Evolutionary conservation across 139 green algal genomes (phyloP), one percentile per base, ranked within the genome.

Genomic region (Volvox africanus): DNA sequence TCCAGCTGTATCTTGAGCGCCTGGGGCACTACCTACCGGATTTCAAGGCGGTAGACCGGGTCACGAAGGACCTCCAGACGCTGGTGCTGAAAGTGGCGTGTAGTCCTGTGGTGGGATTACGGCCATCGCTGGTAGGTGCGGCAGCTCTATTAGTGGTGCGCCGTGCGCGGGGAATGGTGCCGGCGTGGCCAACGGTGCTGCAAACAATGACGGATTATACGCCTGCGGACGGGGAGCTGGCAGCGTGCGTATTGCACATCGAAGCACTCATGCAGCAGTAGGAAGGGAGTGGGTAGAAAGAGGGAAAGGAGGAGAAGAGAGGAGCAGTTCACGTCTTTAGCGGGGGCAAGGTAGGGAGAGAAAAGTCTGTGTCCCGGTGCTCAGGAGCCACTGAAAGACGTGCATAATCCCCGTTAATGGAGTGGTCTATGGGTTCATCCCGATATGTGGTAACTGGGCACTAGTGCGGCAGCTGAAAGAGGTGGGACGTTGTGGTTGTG

Each of bases 1-100:
- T 98, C 50, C 95, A 97, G 92, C 95, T 98, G 30, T 98, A 96
- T 92, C 87, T 98, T 76, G 96, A 98, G 92, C 92, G 97, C 55
- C 92, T 98, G 86, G 97, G 97, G 24, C 87, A 93, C 88, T 93
- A 96, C 88, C 71, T 93, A 86, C 86, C 90, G 71, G 86, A 90
- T 35, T 92, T 92, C 93, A 92, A 92, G 82, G 76, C 85, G 22
- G 75, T 78, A 24, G 89, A 92, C 78, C 76, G 90, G 14, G 87
- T 86, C 55, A 75, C 75, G 30, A 88, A 89, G 65, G 92, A 86
- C 86, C 86, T 93, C 44, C 71, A 92, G 24, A 80, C 82, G 30
- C 82, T 94, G 75, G 81, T 95, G 86, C 84, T 86, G 78, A 85
- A 89, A 67, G 92, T 86, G 5, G 82, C 90, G n/a, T 89, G 82